phyloP scores from a whole-genome alignment of 2,329 filamentous ascomycete species.

The Fusarium subglutinans region DNA sequence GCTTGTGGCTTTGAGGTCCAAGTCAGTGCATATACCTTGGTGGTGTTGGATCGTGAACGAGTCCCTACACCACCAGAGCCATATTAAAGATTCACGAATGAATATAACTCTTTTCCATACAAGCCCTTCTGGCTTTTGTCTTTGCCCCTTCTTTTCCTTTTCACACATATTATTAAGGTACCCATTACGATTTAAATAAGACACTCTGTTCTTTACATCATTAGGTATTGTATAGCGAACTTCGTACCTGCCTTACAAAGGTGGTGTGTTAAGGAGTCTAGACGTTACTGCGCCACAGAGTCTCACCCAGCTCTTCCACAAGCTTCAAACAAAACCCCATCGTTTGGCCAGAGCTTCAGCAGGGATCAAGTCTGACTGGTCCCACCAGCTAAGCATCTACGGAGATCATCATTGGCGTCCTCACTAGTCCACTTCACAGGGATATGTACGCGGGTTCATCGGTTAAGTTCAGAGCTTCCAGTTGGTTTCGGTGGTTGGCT shows the following conservation, averaged over 20 bases:
- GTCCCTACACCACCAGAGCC: no score
- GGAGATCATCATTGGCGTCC: conserved; percentile 26
- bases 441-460: conserved; percentile 30
- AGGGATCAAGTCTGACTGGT: conserved; percentile 14
- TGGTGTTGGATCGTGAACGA: background rate
- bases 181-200: background rate
- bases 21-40: background rate
- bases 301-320: background rate
- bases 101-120: background rate
- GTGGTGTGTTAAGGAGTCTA: background rate
- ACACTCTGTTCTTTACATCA: background rate
- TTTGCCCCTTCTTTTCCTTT: background rate
- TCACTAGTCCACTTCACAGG: conserved; percentile 20
- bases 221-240: background rate
- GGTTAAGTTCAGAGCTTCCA: conserved; percentile 31
- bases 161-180: background rate
- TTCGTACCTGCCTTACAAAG: background rate
- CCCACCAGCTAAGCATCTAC: background rate
- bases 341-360: conserved; percentile 33
- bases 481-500: conserved; percentile 4
- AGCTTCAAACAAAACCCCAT: conserved; percentile 1
- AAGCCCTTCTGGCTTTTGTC: background rate
- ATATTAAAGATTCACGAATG: background rate
- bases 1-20: no score
- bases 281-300: conserved; percentile 12